Percentiles rank a stretch among this genome's conserved stretches.
phyloP scores from a whole-genome alignment of 192 early-diverging fungal species.

The Lunasporangiospora selenospora region DNA sequence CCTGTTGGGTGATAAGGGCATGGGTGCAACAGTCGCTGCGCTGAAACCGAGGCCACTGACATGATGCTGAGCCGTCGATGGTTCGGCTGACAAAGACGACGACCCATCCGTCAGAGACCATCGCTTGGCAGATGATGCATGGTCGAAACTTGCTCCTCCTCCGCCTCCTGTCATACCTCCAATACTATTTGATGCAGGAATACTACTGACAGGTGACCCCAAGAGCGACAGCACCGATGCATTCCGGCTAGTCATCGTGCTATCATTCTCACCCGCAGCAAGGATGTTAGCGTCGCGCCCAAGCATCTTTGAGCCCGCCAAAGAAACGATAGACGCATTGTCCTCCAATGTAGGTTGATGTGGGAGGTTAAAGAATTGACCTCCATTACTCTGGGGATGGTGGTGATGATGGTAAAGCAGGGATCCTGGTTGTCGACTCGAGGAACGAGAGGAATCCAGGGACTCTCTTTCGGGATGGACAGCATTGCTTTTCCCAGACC shows the following conservation, averaged over 20 bases:
- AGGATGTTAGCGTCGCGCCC: background rate
- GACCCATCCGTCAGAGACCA: no score
- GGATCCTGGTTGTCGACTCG: constrained; percentile 1
- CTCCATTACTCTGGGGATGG: background rate
- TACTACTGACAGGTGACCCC: constrained; percentile 1
- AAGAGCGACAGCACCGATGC: constrained; percentile 9
- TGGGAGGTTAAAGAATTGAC: background rate
- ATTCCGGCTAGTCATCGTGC: background rate
- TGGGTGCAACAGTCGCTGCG: background rate
- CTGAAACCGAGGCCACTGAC: background rate
- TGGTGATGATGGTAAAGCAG: background rate
- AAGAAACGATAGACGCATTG: constrained; percentile 23
- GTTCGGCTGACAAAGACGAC: no score
- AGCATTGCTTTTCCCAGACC: background rate
- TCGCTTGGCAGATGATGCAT: background rate
- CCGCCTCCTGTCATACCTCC: no score
- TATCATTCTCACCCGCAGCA: background rate
- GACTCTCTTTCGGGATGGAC: constrained; percentile 6
- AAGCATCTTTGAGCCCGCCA: constrained; percentile 29
- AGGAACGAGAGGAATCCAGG: no score
- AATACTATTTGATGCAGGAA: background rate
- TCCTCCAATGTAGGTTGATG: background rate
- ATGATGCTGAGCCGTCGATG: background rate
- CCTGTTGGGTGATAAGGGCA: background rate
- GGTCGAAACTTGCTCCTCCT: constrained; percentile 12